Base-by-base conservation (phyloP, 768 basidiomycete species). In the Phlebiopsis flavidoalba region DNA sequence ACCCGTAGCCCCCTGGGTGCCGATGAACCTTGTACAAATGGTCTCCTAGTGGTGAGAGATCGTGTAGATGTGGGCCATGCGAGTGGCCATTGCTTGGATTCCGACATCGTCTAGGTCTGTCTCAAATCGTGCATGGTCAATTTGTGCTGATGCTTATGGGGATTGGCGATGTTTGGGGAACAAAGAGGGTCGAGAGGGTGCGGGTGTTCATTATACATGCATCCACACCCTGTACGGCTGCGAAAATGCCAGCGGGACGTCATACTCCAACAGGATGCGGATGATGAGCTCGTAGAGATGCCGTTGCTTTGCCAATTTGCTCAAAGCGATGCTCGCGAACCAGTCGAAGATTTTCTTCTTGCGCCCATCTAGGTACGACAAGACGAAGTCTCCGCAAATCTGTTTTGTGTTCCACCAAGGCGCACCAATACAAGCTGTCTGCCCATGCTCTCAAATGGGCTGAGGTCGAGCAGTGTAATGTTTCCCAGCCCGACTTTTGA, bases 41-140 rank as follows among this genome's bases (percentile, higher is more conserved):
- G n/a, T n/a, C n/a, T n/a, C n/a, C n/a, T n/a, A n/a, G n/a, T 37
- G 26, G 60, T 19, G 15, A 60, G 53, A 31, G 53, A 55, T 8
- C 60, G 53, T n/a, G n/a, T 22, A 60, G 47, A n/a, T 31, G 8
- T 4, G 5, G 53, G 53, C 60, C 60, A 60, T 45, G 60, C 60
- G 15, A 11, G n/a, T n/a, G 2, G 60, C 53, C 53, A 60, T 50
- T n/a, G 53, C 53, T 5, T n/a, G 14, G 12, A 60, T 45, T 14
- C 53, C 53, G 24, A 21, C 36, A 46, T 60, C 60, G 24, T 56
- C 60, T 5, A 60, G 53, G 45, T 60, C 60, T 14, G 60, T 60
- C 54, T 60, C 60, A 22, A 60, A 60, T 2, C 53, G 60, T 21
- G 60, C 60, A 8, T n/a, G 5, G 31, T 60, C 60, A n/a, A 24